These are phyloP conservation scores for Beta corolliflora DNA, from an alignment of 179 eudicot species.

Conservation along the genomic window DNA sequence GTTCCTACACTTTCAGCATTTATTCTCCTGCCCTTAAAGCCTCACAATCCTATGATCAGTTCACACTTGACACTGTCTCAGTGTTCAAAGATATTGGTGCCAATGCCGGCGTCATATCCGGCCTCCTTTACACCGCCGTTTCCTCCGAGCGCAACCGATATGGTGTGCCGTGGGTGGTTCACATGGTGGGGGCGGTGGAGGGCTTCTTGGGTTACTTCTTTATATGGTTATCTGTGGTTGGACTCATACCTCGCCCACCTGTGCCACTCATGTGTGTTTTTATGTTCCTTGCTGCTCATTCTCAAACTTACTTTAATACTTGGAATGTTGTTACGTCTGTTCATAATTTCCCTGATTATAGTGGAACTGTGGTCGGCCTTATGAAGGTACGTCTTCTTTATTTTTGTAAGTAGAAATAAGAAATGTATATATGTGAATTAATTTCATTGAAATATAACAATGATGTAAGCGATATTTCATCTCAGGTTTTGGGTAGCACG, in stretches of 20 bases:
- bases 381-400: constrained; percentile 68
- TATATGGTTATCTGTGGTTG: constrained; percentile 76
- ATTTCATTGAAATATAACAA: too few species aligned
- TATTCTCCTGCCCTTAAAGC: constrained; percentile 71
- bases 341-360: constrained; percentile 59
- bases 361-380: constrained; percentile 90
- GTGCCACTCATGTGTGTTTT: constrained; percentile 55
- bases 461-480: too few species aligned
- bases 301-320: constrained; percentile 77
- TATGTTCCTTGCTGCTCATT: constrained; percentile 82
- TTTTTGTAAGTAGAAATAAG: too few species aligned
- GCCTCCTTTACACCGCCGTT: constrained; percentile 56
- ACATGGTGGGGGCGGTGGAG: constrained; percentile 60
- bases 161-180: constrained; percentile 74
- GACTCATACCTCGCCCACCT: constrained; percentile 48
- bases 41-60: constrained; percentile 65
- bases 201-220: constrained; percentile 74
- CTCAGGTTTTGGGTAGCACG: too few species aligned
- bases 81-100: constrained; percentile 89
- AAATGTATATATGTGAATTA: too few species aligned
- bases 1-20: constrained; percentile 74
- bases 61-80: constrained; percentile 74
- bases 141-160: constrained; percentile 5
- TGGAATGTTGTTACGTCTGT: constrained; percentile 90
- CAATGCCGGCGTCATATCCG: constrained; percentile 77